Evolutionary conservation across 2,329 filamentous ascomycete genomes (phyloP).

Genomic region (Penicillium sp.): DNA sequence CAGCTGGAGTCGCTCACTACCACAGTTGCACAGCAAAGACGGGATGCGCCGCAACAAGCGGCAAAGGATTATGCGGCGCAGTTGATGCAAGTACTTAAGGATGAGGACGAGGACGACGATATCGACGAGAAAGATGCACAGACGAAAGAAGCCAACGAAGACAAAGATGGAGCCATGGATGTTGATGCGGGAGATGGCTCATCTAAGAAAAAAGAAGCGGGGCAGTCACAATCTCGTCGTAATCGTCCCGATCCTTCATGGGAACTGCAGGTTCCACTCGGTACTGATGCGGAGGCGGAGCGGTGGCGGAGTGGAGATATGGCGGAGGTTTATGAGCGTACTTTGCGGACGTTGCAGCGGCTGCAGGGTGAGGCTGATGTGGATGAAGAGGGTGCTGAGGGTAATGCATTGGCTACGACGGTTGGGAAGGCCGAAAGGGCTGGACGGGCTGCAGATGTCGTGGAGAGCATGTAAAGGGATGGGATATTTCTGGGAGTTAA

Average conservation of each 20-base stretch:
- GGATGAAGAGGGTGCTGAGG: constrained; percentile 25
- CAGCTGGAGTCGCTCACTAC: constrained; percentile 51
- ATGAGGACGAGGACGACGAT: constrained; percentile 40
- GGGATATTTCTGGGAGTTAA: constrained; percentile 2
- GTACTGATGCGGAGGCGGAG: constrained; percentile 35
- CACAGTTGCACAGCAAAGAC: constrained; percentile 47
- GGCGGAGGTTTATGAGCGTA: constrained; percentile 43
- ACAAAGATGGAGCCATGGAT: neutral
- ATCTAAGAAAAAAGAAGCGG: neutral
- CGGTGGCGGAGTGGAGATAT: constrained; percentile 45
- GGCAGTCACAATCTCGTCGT: neutral
- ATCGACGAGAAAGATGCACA: constrained; percentile 41
- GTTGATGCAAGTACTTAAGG: constrained; percentile 35
- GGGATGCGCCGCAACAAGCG: constrained; percentile 45
- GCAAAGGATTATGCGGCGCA: constrained; percentile 41
- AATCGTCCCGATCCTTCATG: constrained; percentile 21
- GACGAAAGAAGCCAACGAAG: constrained; percentile 2
- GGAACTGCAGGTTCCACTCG: constrained; percentile 35
- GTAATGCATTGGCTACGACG: constrained; percentile 45
- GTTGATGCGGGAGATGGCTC: constrained; percentile 1
- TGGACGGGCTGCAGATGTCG: constrained; percentile 46
- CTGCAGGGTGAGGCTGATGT: constrained; percentile 37
- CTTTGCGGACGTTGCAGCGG: constrained; percentile 39
- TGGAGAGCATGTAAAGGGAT: constrained; percentile 44
- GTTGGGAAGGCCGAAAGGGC: constrained; percentile 50